A percentile compares a stretch with the other conserved stretches of the same genome.
phyloP scores from a whole-genome alignment of 1,139 yeast species.

The Candida anutae region DNA sequence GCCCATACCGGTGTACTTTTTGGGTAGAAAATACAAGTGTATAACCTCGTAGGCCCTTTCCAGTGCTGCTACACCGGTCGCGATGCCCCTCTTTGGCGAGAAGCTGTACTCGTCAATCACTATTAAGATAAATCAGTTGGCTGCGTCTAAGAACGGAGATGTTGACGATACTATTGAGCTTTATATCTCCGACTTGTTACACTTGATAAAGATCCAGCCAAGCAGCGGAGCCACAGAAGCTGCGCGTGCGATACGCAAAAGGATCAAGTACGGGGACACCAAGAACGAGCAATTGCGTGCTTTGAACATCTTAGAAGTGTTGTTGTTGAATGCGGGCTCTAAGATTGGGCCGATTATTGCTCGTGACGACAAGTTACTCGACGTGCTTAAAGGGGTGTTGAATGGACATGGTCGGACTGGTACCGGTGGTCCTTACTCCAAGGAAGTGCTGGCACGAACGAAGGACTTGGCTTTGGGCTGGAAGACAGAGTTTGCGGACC shows the following conservation, averaged over 20 bases:
- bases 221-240: constrained; percentile 61
- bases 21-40: not conserved
- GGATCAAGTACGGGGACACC: constrained; percentile 71
- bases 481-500: constrained; percentile 48
- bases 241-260: constrained; percentile 84
- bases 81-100: constrained; percentile 40
- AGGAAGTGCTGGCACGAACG: constrained; percentile 39
- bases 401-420: constrained; percentile 30
- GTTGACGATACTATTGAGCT: constrained; percentile 24
- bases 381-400: constrained; percentile 49
- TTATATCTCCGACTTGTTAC: constrained; percentile 29
- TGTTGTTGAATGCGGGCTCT: constrained; percentile 69
- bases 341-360: constrained; percentile 45
- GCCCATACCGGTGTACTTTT: not conserved
- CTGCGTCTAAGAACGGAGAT: constrained; percentile 27
- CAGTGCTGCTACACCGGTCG: not conserved
- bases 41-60: not conserved
- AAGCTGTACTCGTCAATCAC: constrained; percentile 52
- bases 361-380: constrained; percentile 64
- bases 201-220: constrained; percentile 33
- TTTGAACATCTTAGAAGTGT: constrained; percentile 59
- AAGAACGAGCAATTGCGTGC: constrained; percentile 57
- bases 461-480: constrained; percentile 53
- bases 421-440: constrained; percentile 32
- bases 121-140: constrained; percentile 39